Base-by-base conservation (phyloP, 352 stramenopile species). In the Phytophthora melonis region DNA sequence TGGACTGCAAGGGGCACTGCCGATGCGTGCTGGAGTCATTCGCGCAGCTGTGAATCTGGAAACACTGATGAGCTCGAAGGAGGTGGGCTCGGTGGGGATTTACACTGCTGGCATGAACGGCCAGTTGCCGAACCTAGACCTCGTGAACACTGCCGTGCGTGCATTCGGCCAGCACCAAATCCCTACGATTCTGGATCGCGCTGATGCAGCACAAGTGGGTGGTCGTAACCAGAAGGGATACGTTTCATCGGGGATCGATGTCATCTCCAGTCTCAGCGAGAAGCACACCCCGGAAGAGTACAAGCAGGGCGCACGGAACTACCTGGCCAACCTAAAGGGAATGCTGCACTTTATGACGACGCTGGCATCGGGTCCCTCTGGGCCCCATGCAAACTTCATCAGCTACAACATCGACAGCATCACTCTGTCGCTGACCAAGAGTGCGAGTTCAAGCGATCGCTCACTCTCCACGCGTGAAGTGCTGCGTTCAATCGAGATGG, bases 321-420 rank as follows among this genome's bases (percentile, higher is more conserved):
- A 95, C 50, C 21, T 93, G 53, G 57, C 55, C 3, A 87, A 86
- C 53, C 74, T 95, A 4, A 55, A 72, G 13, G 84, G 86, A 14
- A 93, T 96, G 88, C 70, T 96, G 58, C 84, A 89, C 36, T 96
- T 96, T 68, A 96, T 96, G 87, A 83, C 80, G 64, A 89, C 86
- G 5, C 60, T 96, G 8, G 82, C 86, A 3, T 82, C 60, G 0
- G 89, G 89, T 9, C 86, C 89, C 3, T 87, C 82, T 2, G 89
- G 89, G 0, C 78, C 83, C 1, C 89, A 96, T 34, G 89, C 87
- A 9, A 89, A 85, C 53, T 96, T 95, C 39, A 91, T 96, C 70
- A 80, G 87, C 67, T 94, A 96, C 75, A 96, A 96, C 61, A 94
- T 96, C 49, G 89, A 96, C 70, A 88, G 82, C 21, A 85, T 96